Evolutionary conservation across 2,329 filamentous ascomycete species (phyloP), one percentile per base, ranked within the genome.

Genomic region (Stemphylium lycopersici): DNA sequence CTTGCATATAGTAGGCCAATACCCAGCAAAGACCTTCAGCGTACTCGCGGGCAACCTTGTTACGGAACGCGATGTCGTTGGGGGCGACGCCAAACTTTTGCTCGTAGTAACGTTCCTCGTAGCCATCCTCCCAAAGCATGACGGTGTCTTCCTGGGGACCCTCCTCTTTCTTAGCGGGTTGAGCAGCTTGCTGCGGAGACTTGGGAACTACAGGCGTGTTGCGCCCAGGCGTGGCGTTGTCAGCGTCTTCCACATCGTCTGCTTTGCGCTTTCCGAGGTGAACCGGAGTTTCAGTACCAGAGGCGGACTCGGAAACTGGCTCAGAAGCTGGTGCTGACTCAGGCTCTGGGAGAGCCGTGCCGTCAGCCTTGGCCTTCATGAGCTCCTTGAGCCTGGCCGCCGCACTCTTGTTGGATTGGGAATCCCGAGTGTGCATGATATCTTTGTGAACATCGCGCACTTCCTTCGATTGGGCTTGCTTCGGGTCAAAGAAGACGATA

Each of bases 1-100:
- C 95, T 76, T 99, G 95, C 76, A 97, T 96, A 75, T 99, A 99
- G 77, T 99, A 99, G 32, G 93, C 82, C 45, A 99, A 80, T 34
- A 99, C 95, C 95, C 96, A 99, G 18, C 90, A 90, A 8, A 99
- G 83, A 32, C 95, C 95, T 79, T 98, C 92, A 11, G 93, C 92
- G 73, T 99, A 99, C n/a, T 90, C 86, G 48, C 87, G 85, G 32
- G 90, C 95, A 52, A 99, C 96, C 69, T 91, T 85, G 75, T 93
- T 89, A 48, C 93, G 90, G 76, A 98, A 98, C 46, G 87, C 90
- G 43, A 90, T 81, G 73, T 99, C 90, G 48, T 88, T 84, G 2
- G 91, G 87, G 54, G 90, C 87, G 41, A 91, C 91, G 44, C 91
- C 83, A 70, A 99, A 99, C 73, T 99, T 99, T 73, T 96, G 91